Evolutionary conservation across 2,329 filamentous ascomycete species (phyloP).

Genomic region (Phyllosticta capitalensis): DNA sequence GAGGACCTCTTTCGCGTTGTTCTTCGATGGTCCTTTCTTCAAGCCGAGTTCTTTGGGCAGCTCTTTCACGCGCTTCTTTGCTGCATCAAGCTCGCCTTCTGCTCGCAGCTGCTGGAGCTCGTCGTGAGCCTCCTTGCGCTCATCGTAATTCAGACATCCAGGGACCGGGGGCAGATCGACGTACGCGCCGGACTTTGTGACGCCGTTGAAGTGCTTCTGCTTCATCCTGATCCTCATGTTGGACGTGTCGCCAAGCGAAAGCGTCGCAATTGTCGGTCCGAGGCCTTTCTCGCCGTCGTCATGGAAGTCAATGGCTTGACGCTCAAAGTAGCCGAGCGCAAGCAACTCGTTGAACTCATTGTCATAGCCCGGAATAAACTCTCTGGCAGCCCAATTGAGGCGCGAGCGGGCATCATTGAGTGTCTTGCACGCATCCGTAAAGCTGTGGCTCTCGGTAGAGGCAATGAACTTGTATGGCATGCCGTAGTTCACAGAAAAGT

Average conservation of each 20-base stretch:
- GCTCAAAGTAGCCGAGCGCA: conserved; percentile 52
- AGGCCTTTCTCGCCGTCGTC: conserved; percentile 57
- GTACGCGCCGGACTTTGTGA: conserved; percentile 25
- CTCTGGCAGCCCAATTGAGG: conserved; percentile 46
- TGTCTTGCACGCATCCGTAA: conserved; percentile 23
- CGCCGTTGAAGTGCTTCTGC: conserved; percentile 35
- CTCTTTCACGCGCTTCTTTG: conserved; percentile 20
- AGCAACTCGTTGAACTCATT: conserved; percentile 54
- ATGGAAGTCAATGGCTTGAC: conserved; percentile 51
- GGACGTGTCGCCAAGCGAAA: conserved; percentile 50
- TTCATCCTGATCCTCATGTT: conserved; percentile 52
- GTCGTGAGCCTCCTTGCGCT: conserved; percentile 24
- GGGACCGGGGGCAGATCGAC: conserved; percentile 22
- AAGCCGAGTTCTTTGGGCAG: conserved; percentile 30
- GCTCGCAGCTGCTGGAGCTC: conserved; percentile 19
- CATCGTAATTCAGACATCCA: conserved; percentile 23
- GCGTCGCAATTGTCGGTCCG: conserved; percentile 52
- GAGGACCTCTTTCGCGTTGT: conserved; percentile 25
- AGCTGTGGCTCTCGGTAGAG: conserved; percentile 28
- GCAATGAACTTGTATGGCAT: conserved; percentile 60
- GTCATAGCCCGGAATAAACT: conserved; percentile 27
- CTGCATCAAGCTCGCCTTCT: conserved; percentile 15
- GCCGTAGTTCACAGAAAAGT: conserved; percentile 49
- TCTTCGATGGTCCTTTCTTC: conserved; percentile 15
- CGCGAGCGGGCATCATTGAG: conserved; percentile 44